Conservation (phyloP, 345 rosid genomes). For the Garcia nutans region DNA sequence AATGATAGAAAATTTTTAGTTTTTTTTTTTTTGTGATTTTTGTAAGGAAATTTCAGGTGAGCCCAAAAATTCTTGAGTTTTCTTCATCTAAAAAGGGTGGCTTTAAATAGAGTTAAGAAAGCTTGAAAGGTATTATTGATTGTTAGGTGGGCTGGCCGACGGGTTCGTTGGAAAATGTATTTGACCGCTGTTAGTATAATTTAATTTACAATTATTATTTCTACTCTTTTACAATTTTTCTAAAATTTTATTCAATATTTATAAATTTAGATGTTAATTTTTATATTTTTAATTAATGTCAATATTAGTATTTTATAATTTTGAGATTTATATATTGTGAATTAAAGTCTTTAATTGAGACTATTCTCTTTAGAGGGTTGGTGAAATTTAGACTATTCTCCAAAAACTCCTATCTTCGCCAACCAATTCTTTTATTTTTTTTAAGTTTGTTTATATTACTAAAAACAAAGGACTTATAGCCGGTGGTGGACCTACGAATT, state of each 20-base stretch:
- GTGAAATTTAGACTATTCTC: constrained; percentile 1
- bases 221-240: no score
- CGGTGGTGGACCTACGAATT: no score
- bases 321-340: no score
- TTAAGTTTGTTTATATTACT: no score
- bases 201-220: no score
- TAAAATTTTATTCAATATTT: no score
- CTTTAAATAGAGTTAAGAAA: constrained; percentile 27
- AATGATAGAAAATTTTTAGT: background rate
- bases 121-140: background rate
- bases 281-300: no score
- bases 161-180: constrained; percentile 39
- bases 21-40: no score
- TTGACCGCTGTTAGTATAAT: constrained; percentile 19
- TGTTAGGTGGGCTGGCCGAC: constrained; percentile 33
- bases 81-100: constrained; percentile 7
- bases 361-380: background rate
- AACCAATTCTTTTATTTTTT: background rate
- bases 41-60: constrained; percentile 21
- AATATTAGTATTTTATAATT: no score
- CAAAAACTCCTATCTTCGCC: background rate
- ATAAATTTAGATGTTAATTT: no score
- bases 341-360: background rate
- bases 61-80: constrained; percentile 24
- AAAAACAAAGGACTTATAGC: no score